Evolutionary conservation across 768 basidiomycete genomes (phyloP).

Genomic region (Boletus barrowsii): DNA sequence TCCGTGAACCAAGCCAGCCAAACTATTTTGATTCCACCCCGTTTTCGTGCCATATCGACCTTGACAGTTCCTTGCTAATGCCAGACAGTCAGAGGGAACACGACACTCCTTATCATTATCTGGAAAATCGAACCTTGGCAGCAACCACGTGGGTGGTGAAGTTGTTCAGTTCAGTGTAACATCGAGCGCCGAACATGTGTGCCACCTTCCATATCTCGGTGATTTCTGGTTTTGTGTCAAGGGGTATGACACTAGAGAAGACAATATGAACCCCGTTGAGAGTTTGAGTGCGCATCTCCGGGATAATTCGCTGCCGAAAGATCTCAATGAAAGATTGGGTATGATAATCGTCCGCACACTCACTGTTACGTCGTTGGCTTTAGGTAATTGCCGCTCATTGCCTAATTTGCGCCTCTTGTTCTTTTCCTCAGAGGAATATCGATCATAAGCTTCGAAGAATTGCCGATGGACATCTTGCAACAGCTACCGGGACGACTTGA

Average conservation of each 20-base stretch:
- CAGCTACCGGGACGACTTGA: constrained; percentile 48
- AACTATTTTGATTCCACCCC: constrained; percentile 79
- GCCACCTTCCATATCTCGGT: constrained; percentile 87
- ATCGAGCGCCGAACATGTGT: constrained; percentile 82
- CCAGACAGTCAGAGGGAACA: constrained; percentile 4
- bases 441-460: constrained; percentile 72
- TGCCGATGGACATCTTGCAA: constrained; percentile 72
- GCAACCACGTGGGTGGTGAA: constrained; percentile 89
- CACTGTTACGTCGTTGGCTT: constrained; percentile 76
- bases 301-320: constrained; percentile 72
- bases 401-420: constrained; percentile 27
- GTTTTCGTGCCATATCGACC: constrained; percentile 76
- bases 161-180: constrained; percentile 62
- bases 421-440: constrained; percentile 27
- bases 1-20: constrained; percentile 89
- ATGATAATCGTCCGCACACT: constrained; percentile 21
- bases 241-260: constrained; percentile 93
- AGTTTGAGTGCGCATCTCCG: constrained; percentile 68
- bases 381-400: constrained; percentile 27
- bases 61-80: constrained; percentile 84
- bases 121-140: constrained; percentile 57
- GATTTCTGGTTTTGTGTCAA: constrained; percentile 75
- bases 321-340: neutral
- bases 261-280: constrained; percentile 79
- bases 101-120: neutral